Evolutionary conservation across 306 rosid genomes (phyloP).

Genomic region (Mucuna pruriens): DNA sequence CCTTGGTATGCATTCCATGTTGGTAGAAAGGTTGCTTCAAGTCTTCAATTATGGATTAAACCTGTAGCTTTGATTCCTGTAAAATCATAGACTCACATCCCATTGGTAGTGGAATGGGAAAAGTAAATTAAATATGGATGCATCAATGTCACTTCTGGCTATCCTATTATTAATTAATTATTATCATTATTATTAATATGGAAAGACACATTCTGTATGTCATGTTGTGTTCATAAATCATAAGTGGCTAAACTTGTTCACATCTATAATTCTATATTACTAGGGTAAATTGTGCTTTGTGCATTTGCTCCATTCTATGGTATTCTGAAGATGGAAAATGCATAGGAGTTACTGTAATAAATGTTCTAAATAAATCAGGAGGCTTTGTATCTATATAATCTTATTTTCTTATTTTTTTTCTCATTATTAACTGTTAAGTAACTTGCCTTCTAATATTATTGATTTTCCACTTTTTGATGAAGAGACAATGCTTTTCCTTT

Average conservation of each 20-base stretch:
- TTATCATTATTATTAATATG: neutral
- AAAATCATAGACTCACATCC: neutral
- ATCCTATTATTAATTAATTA: neutral
- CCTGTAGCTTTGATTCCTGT: neutral
- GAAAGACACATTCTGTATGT: neutral
- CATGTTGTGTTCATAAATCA: neutral
- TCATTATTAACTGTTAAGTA: conserved; percentile 8
- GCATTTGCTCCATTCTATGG: neutral
- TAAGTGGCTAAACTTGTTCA: neutral
- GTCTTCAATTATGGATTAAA: neutral
- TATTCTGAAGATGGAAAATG: neutral
- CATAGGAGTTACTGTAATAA: neutral
- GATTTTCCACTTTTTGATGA: neutral
- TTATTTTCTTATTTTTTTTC: neutral
- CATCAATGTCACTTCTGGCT: neutral
- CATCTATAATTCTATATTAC: no score
- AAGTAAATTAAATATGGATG: neutral
- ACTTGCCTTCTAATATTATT: neutral
- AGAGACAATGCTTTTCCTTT: neutral
- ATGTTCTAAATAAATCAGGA: neutral
- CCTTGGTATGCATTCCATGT: neutral
- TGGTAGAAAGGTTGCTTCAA: conserved; percentile 13
- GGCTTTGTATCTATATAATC: neutral
- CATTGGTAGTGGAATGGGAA: neutral
- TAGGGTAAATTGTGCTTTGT: neutral